Base-by-base conservation (phyloP, 306 rosid species). In the Comarum palustre region DNA sequence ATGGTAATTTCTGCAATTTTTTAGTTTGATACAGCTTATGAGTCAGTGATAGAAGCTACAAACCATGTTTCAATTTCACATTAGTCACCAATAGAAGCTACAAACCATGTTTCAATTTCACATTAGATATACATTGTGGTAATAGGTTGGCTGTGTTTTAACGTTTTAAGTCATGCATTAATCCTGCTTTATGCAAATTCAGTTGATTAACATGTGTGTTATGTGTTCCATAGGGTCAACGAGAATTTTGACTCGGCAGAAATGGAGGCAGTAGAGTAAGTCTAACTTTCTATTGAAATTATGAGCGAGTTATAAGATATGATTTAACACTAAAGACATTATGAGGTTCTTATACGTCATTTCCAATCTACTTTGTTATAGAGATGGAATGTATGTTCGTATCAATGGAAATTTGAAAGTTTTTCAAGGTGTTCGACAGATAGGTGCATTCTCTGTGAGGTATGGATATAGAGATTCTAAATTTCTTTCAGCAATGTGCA, bases 371-470 rank as follows among this genome's bases (percentile, higher is more conserved):
- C 72, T 77, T 36, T 85, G 79, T 58, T 36, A 73, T 34, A 87
- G 87, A 61, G 81, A 84, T 66, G 86, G 85, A 66, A 85, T 82
- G 86, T 85, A 84, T 71, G 85, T 84, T 68, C 96, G 96, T 73
- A 89, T 91, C 20, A 84, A 79, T 79, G 97, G 99, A 74, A 87
- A 87, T 79, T 63, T 91, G 90, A 95, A 90, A 78, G 84, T 84
- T 78, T 86, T 95, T 77, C 95, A 90, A 82, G 95, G 93, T 14
- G 84, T 74, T 46, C 90, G 69, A 79, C 91, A 86, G 67, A 74
- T 90, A 38, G 85, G 78, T 24, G 97, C 96, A 73, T 91, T 91
- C 77, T 87, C 96, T 64, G 96, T 88, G 77, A 91, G 97, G 99
- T 81, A 80, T 8, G 52, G 79, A 16, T 29, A 34, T 66, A 58